Evolutionary conservation across 1,139 yeast genomes (phyloP).

Genomic region (Pneumocystis canis): DNA sequence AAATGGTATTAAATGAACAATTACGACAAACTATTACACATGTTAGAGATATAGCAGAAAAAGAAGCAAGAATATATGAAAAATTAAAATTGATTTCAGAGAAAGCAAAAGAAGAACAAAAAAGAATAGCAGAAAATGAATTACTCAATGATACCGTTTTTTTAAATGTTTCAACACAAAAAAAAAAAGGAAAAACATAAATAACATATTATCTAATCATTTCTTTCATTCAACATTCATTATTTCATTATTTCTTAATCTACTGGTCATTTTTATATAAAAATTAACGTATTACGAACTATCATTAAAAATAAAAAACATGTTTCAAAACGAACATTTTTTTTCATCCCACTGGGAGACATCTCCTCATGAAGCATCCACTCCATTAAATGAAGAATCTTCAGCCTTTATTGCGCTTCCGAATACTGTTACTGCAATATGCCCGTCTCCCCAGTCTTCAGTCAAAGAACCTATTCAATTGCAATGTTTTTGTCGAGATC

Average conservation of each 20-base stretch:
- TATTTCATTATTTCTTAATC: not conserved
- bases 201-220: not conserved
- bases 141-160: not conserved
- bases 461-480: not conserved
- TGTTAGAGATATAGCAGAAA: conserved; percentile 7
- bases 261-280: not conserved
- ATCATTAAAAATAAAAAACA: not conserved
- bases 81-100: not conserved
- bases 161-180: not conserved
- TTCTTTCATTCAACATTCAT: not conserved
- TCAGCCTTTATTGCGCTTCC: not conserved
- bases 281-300: not conserved
- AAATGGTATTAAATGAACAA: conserved; percentile 30
- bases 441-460: not conserved
- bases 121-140: conserved; percentile 1
- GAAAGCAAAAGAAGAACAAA: conserved; percentile 1
- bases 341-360: not conserved
- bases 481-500: conserved; percentile 21
- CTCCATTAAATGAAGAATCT: not conserved
- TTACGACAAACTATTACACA: conserved; percentile 6
- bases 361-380: not conserved
- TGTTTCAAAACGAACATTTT: not conserved
- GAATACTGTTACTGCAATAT: not conserved
- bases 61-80: conserved; percentile 2
- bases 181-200: not conserved